phyloP scores from a whole-genome alignment of 257 asterid genomes.

The Solanum gandarillasii region DNA sequence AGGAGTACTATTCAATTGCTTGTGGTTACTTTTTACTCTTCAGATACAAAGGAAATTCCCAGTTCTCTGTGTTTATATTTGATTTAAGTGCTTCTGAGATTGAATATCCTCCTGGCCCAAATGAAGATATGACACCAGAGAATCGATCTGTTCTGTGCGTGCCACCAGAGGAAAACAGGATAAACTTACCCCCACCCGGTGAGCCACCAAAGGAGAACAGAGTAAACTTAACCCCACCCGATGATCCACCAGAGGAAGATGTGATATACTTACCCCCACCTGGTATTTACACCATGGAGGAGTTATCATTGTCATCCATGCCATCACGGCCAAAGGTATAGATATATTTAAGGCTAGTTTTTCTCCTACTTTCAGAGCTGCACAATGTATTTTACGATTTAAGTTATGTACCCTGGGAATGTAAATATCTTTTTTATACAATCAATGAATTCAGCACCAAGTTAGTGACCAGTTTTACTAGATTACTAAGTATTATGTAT shows the following conservation, averaged over 20 bases:
- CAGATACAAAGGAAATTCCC: neutral
- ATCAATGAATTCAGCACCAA: neutral
- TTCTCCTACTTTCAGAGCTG: neutral
- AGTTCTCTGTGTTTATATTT: neutral
- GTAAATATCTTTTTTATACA: neutral
- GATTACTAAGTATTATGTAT: neutral
- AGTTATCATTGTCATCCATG: slow-evolving; percentile 33
- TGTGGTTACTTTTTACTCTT: slow-evolving; percentile 1
- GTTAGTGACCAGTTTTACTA: neutral
- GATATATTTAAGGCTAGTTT: neutral
- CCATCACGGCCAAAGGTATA: slow-evolving; percentile 16
- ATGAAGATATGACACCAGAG: neutral
- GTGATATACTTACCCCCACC: neutral
- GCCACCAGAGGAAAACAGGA: slow-evolving; percentile 19
- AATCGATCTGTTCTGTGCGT: neutral
- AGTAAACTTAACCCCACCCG: neutral
- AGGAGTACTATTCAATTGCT: slow-evolving; percentile 1
- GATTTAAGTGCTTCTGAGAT: slow-evolving; percentile 4
- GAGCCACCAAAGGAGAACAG: neutral
- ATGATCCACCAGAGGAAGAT: neutral
- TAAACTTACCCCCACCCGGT: neutral
- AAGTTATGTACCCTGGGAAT: neutral
- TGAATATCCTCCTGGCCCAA: neutral
- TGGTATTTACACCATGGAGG: slow-evolving; percentile 5
- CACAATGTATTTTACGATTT: neutral